A percentile compares a stretch with the other conserved stretches of the same genome.
These are phyloP conservation scores for Cantharellus anzutake DNA, from an alignment of 768 basidiomycete genomes.

Conservation along the genomic window DNA sequence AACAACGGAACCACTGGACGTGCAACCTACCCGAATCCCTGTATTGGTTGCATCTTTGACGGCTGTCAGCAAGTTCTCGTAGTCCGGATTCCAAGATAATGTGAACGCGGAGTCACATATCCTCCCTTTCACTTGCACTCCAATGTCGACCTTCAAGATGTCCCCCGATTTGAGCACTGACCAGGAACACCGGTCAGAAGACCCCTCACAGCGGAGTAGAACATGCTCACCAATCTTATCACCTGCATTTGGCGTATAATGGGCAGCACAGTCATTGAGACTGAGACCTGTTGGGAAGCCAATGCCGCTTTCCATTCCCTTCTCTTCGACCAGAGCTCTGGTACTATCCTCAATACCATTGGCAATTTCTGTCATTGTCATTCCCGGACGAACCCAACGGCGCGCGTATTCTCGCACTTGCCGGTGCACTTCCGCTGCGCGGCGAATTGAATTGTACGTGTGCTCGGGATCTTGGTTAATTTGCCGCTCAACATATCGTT, in stretches of 20 bases:
- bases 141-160: slow-evolving; percentile 92
- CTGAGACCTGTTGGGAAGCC: slow-evolving; percentile 95
- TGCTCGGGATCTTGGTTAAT: slow-evolving; percentile 61
- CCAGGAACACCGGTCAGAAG: slow-evolving; percentile 15
- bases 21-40: slow-evolving; percentile 51
- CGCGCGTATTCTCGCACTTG: slow-evolving; percentile 72
- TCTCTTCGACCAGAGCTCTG: slow-evolving; percentile 79
- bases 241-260: slow-evolving; percentile 89
- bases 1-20: background rate
- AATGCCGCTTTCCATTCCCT: slow-evolving; percentile 66
- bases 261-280: slow-evolving; percentile 87
- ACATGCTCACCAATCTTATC: slow-evolving; percentile 50
- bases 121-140: slow-evolving; percentile 91
- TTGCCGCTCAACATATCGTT: slow-evolving; percentile 60
- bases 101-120: slow-evolving; percentile 96
- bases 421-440: slow-evolving; percentile 90
- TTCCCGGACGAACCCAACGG: slow-evolving; percentile 73
- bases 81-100: slow-evolving; percentile 57
- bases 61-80: slow-evolving; percentile 74
- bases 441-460: slow-evolving; percentile 79
- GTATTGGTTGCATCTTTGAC: slow-evolving; percentile 90
- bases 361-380: slow-evolving; percentile 87
- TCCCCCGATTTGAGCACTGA: slow-evolving; percentile 59
- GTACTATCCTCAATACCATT: slow-evolving; percentile 86
- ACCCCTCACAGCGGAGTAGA: background rate